A percentile compares a stretch with the other conserved stretches of the same genome.
phyloP scores from a whole-genome alignment of 2,329 filamentous ascomycete species.

The Geoglossum cookeanum region DNA sequence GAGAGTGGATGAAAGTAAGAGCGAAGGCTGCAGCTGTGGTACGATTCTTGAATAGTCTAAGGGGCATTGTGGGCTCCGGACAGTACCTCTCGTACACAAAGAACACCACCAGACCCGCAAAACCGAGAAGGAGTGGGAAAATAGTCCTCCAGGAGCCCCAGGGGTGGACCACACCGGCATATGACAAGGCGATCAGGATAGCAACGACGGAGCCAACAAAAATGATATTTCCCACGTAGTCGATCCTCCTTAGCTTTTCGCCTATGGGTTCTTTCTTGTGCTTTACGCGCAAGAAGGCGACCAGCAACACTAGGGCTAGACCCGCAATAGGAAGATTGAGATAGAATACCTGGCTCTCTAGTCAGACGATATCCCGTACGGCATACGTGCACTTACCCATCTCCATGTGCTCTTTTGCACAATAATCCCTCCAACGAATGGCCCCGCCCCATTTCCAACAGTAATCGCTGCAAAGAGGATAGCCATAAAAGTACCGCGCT shows the following conservation, averaged over 20 bases:
- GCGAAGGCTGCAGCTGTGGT: slow-evolving; percentile 18
- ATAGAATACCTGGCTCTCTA: neutral
- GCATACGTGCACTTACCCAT: neutral
- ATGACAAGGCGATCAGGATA: neutral
- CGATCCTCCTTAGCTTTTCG: neutral
- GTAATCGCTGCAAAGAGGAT: neutral
- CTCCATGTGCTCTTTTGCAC: neutral
- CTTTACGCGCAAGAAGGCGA: neutral
- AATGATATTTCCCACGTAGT: neutral
- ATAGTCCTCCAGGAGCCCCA: neutral
- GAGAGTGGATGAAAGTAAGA: slow-evolving; percentile 20
- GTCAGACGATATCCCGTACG: no score
- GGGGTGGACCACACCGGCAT: neutral
- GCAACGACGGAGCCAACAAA: neutral
- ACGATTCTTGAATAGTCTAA: slow-evolving; percentile 25
- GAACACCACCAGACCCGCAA: slow-evolving; percentile 20
- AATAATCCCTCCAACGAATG: neutral
- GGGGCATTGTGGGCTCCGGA: slow-evolving; percentile 22
- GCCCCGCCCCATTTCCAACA: neutral
- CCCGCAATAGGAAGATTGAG: neutral
- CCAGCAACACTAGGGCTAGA: neutral
- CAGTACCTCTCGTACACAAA: slow-evolving; percentile 20
- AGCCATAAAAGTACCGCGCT: neutral
- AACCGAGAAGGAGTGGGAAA: neutral
- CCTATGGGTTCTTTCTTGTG: neutral